Conservation (phyloP, 306 rosid genomes). For the Dryas octopetala region DNA sequence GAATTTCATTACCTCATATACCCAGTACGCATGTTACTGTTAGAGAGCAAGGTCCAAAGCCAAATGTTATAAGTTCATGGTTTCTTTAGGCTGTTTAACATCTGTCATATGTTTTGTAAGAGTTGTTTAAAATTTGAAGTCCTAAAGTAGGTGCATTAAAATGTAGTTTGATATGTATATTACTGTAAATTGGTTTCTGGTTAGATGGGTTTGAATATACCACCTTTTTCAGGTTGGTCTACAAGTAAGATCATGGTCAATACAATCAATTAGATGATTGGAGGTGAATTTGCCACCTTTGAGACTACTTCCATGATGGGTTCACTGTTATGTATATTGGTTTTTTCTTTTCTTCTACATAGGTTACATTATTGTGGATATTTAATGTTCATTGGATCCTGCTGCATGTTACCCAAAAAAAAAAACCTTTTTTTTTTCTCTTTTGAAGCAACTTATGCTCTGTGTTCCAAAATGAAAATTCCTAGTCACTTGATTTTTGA, state of each 20-base stretch:
- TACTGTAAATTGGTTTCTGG: not conserved
- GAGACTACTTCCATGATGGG: not conserved
- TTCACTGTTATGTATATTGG: not conserved
- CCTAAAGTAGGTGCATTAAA: not conserved
- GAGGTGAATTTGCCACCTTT: not conserved
- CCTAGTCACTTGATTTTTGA: not conserved
- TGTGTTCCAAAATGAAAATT: not conserved
- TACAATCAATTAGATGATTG: not conserved
- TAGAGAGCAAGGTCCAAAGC: not conserved
- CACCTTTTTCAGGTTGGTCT: not conserved
- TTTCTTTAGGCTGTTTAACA: not conserved
- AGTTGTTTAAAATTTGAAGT: not conserved
- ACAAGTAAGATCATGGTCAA: not conserved
- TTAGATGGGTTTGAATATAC: not conserved
- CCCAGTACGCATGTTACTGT: not conserved
- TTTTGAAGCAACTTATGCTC: not conserved
- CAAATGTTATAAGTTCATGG: not conserved
- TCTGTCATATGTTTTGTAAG: not conserved
- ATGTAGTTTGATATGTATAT: not conserved
- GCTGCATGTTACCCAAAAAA: not conserved
- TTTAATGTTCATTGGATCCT: not conserved
- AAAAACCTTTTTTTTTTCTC: not conserved
- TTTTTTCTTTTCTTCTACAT: not conserved
- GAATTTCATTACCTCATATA: conserved; percentile 5
- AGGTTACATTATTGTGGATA: not conserved